Evolutionary conservation across 139 green algal species (phyloP).

Genomic region (Chlorella sp.): DNA sequence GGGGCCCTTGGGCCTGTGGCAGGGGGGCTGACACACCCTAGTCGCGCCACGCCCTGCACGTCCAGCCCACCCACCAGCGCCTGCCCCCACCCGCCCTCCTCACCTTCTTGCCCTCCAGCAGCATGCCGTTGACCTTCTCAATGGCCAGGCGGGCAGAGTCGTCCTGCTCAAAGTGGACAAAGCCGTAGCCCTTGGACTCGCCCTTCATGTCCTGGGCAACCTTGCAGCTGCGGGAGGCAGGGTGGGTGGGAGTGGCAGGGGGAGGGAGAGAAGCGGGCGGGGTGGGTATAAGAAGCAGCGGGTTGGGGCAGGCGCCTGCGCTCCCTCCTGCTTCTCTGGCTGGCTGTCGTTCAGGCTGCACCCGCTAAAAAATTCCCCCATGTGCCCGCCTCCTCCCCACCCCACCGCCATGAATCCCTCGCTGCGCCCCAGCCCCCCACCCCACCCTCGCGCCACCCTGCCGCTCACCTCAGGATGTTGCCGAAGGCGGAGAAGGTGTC

Average conservation of each 20-base stretch:
- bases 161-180: constrained; percentile 93
- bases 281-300: neutral
- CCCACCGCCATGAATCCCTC: constrained; percentile 4
- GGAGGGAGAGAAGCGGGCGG: neutral
- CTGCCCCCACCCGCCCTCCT: neutral
- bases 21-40: too few relatives aligned
- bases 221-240: constrained; percentile 50
- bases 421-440: neutral
- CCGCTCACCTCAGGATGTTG: constrained; percentile 81
- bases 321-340: neutral
- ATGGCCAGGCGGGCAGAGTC: constrained; percentile 83
- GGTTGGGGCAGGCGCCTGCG: neutral
- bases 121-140: constrained; percentile 83
- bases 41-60: too few relatives aligned
- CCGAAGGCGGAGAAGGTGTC: constrained; percentile 94
- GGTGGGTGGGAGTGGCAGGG: neutral
- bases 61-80: too few relatives aligned
- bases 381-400: neutral
- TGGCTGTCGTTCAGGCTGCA: too few relatives aligned
- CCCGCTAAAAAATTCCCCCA: neutral
- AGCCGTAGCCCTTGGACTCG: constrained; percentile 91
- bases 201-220: constrained; percentile 60
- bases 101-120: constrained; percentile 72
- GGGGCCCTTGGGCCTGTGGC: too few relatives aligned
- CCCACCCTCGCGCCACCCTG: neutral